phyloP scores from a whole-genome alignment of 2,329 filamentous ascomycete species.

The Fusarium graminum region DNA sequence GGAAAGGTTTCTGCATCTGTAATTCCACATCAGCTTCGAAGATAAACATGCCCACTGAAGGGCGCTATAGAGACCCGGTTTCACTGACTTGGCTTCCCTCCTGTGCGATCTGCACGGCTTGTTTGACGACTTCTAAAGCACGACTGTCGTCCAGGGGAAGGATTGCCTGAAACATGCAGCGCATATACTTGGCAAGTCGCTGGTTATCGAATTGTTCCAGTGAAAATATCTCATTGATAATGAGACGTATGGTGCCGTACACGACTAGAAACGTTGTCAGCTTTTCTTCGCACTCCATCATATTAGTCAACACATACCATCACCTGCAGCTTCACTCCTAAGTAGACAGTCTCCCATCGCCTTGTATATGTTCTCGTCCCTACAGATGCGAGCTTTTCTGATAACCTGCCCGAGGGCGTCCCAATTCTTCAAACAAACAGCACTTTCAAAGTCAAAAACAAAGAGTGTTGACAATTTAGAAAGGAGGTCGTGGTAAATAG shows the following conservation, averaged over 20 bases:
- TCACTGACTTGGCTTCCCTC: conserved; percentile 61
- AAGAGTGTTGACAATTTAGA: conserved; percentile 75
- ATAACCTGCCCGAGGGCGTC: conserved; percentile 73
- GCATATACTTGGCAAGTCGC: conserved; percentile 80
- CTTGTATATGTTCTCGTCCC: conserved; percentile 65
- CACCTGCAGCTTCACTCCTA: conserved; percentile 63
- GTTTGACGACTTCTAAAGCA: conserved; percentile 72
- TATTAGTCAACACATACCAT: conserved; percentile 56
- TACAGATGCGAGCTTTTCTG: conserved; percentile 60
- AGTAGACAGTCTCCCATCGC: conserved; percentile 76
- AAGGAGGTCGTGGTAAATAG: conserved; percentile 65
- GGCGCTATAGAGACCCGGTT: neutral
- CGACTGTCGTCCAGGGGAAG: conserved; percentile 68
- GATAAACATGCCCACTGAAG: conserved; percentile 22
- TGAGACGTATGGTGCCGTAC: conserved; percentile 69
- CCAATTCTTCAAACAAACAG: conserved; percentile 75
- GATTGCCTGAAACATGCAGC: conserved; percentile 79
- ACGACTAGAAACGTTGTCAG: conserved; percentile 56
- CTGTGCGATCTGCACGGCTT: conserved; percentile 68
- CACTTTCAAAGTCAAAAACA: conserved; percentile 84
- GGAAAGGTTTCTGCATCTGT: conserved; percentile 66
- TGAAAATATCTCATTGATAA: conserved; percentile 76
- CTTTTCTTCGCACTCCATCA: neutral
- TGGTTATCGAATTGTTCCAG: conserved; percentile 67
- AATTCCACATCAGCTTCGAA: conserved; percentile 7